Base-by-base conservation (phyloP, 805 yeast genomes). In the Candida methanosorbosa region DNA sequence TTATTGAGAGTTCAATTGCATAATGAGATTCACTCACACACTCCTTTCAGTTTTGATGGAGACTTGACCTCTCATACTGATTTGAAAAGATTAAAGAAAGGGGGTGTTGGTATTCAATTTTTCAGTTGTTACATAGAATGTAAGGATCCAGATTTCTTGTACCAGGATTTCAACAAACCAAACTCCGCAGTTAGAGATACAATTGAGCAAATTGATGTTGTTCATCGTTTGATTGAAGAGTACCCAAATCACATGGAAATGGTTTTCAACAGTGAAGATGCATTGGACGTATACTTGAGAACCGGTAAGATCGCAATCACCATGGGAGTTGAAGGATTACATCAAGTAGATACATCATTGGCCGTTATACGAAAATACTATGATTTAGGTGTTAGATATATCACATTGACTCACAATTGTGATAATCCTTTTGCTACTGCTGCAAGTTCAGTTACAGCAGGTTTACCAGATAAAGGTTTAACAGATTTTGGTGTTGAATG, bases 401-500 rank as follows among this genome's bases (percentile, higher is more conserved):
- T 68, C 33, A 70, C 75, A 0, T 45, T 70, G 38, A 70, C 74
- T 1, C 75, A 70, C 38, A 70, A 69, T 44, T 68, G 75, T 48
- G 73, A 68, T 42, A 70, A 70, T 40, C 73, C 75, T 2, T 70
- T 68, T 47, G 74, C 75, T 2, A 68, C 73, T 9, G 70, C 75
- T n/a, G 72, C 74, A 5, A 56, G 66, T 9, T 61, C 70, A 1
- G 57, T 60, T 7, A 39, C 63, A 14, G 70, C 57, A 18, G 73
- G 74, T 3, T 52, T 54, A 27, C 58, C 56, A n/a, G 75, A 70
- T 42, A 43, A 45, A 22, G 77, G 75, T 0, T 47, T 70, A 33
- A 54, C 70, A 17, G 50, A 50, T 0, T 63, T 39, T 37, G 76
- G 75, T 13, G 45, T 31, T 5, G 54, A 55, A 13, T 63, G 70